Percentiles rank a stretch among this genome's conserved stretches.
These are phyloP conservation scores for Salix koriyanagi DNA, from an alignment of 345 rosid species.

Conservation along the genomic window DNA sequence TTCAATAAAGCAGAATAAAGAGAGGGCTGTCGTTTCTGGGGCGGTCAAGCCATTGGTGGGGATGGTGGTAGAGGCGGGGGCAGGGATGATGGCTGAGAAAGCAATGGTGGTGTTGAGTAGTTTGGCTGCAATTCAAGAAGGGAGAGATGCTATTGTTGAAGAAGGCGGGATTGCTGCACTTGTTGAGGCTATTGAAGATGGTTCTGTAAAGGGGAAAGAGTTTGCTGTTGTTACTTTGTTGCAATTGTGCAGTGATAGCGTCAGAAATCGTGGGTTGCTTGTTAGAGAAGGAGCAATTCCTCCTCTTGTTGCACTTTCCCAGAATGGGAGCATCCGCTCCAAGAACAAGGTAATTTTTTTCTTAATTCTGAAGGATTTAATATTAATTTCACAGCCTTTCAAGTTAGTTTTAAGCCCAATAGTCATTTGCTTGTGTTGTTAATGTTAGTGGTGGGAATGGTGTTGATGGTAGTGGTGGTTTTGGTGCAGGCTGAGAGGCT, in stretches of 20 bases:
- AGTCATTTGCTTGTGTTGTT: neutral
- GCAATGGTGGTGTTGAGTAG: slow-evolving; percentile 91
- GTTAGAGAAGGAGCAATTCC: slow-evolving; percentile 98
- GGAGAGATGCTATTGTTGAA: slow-evolving; percentile 75
- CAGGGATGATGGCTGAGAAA: slow-evolving; percentile 90
- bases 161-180: slow-evolving; percentile 87
- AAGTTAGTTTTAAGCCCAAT: neutral
- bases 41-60: slow-evolving; percentile 84
- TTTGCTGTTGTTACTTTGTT: slow-evolving; percentile 74
- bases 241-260: slow-evolving; percentile 73
- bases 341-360: slow-evolving; percentile 62
- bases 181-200: slow-evolving; percentile 91
- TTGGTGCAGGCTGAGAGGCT: slow-evolving; percentile 84
- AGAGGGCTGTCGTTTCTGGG: slow-evolving; percentile 85
- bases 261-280: slow-evolving; percentile 76
- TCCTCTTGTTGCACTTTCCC: slow-evolving; percentile 90
- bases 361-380: neutral
- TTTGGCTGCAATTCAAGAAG: slow-evolving; percentile 62
- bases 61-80: slow-evolving; percentile 70
- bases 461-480: neutral
- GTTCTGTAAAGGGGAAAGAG: slow-evolving; percentile 78
- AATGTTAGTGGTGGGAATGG: neutral
- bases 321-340: slow-evolving; percentile 65
- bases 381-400: neutral
- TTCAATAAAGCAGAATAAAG: slow-evolving; percentile 69